Evolutionary conservation across 208 protist genomes (phyloP).

Genomic region (Histomonas meleagridis): DNA sequence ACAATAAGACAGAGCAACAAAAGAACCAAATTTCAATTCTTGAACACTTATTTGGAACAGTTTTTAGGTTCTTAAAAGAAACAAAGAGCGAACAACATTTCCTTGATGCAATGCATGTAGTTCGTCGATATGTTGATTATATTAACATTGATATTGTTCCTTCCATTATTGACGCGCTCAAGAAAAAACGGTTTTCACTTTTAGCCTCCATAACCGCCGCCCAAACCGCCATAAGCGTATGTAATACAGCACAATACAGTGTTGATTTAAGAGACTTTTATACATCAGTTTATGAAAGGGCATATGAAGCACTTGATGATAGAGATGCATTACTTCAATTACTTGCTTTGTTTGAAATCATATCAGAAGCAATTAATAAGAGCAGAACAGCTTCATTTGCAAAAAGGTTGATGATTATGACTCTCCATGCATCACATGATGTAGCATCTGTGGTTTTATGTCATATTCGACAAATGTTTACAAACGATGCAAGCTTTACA

Average conservation of each 20-base stretch:
- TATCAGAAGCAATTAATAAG: not conserved
- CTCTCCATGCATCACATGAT: not conserved
- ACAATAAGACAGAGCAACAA: not conserved
- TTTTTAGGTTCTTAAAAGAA: slow-evolving; percentile 13
- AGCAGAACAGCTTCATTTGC: not conserved
- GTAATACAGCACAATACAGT: not conserved
- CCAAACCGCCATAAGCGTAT: not conserved
- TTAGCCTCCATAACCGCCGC: not conserved
- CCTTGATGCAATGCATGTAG: not conserved
- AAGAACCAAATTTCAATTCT: not conserved
- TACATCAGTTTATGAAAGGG: not conserved
- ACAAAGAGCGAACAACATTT: not conserved
- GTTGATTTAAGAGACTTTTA: not conserved
- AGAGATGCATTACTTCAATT: not conserved
- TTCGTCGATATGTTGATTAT: not conserved
- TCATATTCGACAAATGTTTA: not conserved
- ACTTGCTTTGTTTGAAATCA: not conserved
- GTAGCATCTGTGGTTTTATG: not conserved
- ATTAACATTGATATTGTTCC: not conserved
- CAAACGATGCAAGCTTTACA: not conserved
- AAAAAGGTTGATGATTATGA: slow-evolving; percentile 16
- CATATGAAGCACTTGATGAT: slow-evolving; percentile 25
- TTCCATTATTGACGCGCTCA: not conserved
- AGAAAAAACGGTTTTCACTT: not conserved
- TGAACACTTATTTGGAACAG: not conserved